Base-by-base conservation (phyloP, 441 rosid species). In the Kokia cookei region DNA sequence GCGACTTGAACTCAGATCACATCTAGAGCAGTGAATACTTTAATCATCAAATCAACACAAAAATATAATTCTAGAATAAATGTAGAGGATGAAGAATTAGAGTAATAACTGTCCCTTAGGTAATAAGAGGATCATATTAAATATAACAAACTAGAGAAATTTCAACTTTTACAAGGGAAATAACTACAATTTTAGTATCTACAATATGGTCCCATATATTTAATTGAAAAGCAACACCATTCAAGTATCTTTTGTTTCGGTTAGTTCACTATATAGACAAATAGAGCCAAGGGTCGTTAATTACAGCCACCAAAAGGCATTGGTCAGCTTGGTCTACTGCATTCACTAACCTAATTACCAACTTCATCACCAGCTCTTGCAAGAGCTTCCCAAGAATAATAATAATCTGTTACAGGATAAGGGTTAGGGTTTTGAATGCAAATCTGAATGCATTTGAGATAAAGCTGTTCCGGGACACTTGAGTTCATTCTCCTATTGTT, bases 401-500 rank as follows among this genome's bases (percentile, higher is more conserved):
- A 48, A 37, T 47, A 26, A 17, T 58, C 60, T 48, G 7, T 13
- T 8, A 40, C 67, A 26, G 32, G 40, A 45, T 26, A 1, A 24
- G 3, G 6, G 7, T 14, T 10, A 29, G 9, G 42, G 57, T 54
- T 73, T 19, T 4, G 17, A 4, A 13, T 45, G 74, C 10, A 13
- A 26, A 55, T 53, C 54, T 5, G n/a, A 5, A 40, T 73, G 50
- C 47, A 14, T 5, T n/a, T 12, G 12, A 35, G 77, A 43, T 22
- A 71, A 12, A 74, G 48, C 60, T 22, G 60, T 68, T 62, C 75
- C 43, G 10, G 75, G 73, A 69, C 70, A 75, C 72, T 73, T 76
- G 15, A 17, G 73, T 43, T 59, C 17, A 10, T 48, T 32, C 48
- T 32, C 11, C 43, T 64, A 55, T 29, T 37, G 61, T 63, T 29